Base-by-base conservation (phyloP, 768 basidiomycete species). In the Cystofilobasidium macerans region DNA sequence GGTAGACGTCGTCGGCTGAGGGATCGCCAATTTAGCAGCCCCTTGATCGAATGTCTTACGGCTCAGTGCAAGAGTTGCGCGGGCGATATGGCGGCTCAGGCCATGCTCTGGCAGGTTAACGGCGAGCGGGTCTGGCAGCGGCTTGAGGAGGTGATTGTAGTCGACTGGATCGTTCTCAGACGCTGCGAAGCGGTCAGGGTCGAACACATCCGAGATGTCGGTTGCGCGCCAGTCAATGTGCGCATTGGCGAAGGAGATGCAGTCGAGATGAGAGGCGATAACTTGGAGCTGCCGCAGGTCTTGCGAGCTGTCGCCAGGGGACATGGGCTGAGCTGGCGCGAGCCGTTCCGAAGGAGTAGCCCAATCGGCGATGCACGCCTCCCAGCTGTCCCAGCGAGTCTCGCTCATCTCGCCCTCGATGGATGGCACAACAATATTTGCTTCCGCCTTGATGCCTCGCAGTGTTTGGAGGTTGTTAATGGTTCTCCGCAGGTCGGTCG, bases 401-500 rank as follows among this genome's bases (percentile, higher is more conserved):
- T 67, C 18, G 26, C 18, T 18, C 63, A 48, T 22, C 9, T 26
- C 51, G 1, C 54, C 45, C 45, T 33, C 24, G 22, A 59, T 47
- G 3, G 26, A 16, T 20, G 22, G 32, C 24, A 36, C 2, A 33
- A n/a, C 24, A 4, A 8, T 5, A 4, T 13, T 28, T 0, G 20
- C 3, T 35, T 6, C 26, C 62, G 48, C 62, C 38, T 36, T 62
- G 45, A 9, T 33, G 28, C 60, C 36, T 26, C 67, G 62, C 59
- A 63, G 57, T 66, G 85, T 76, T 76, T 90, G 86, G 62, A 89
- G 78, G 60, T 80, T 74, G 71, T 81, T 80, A 68, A 90, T 84
- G 26, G 82, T 79, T 69, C 79, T 79, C 66, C 89, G 79, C 56
- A 92, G 78, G 78, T 92, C 89, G 69, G 71, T 38, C 76, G 43